Evolutionary conservation across 306 rosid species (phyloP).

Genomic region (Casuarina glauca): DNA sequence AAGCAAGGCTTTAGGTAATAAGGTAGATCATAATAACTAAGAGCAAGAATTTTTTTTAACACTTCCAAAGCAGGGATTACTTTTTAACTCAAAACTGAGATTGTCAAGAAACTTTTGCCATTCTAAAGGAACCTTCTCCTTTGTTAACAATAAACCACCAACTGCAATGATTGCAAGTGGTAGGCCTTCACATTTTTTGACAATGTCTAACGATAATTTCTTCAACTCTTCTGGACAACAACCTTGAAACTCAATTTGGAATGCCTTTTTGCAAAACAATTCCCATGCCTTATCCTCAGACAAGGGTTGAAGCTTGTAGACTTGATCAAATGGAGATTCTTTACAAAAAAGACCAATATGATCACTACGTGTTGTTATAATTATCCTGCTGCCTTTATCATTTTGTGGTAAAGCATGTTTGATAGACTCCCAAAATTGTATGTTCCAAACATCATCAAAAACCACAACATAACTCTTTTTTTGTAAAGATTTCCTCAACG

Average conservation of each 20-base stretch:
- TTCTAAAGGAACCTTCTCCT: not conserved
- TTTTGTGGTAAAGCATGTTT: conserved; percentile 7
- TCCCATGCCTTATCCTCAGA: not conserved
- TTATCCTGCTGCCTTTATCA: not conserved
- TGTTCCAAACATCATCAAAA: conserved; percentile 4
- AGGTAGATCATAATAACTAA: conserved; percentile 20
- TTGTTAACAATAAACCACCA: conserved; percentile 17
- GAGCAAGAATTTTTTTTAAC: not conserved
- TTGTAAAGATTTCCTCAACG: not conserved
- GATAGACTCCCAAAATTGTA: not conserved
- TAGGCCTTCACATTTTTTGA: conserved; percentile 10
- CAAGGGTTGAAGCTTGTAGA: conserved; percentile 2
- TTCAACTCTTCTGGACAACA: not conserved
- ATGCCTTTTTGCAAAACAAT: conserved; percentile 4
- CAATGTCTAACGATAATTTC: not conserved
- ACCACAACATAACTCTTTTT: not conserved
- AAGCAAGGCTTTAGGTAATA: conserved; percentile 19
- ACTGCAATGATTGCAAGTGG: conserved; percentile 22
- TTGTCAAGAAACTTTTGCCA: conserved; percentile 3
- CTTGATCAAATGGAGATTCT: not conserved
- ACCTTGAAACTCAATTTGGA: not conserved
- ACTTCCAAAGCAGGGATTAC: conserved; percentile 7
- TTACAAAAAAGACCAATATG: not conserved
- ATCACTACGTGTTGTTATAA: not conserved
- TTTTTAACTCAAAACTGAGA: not conserved